These are phyloP conservation scores for Bacterosira constricta DNA, from an alignment of 108 stramenopile species.

Conservation along the genomic window DNA sequence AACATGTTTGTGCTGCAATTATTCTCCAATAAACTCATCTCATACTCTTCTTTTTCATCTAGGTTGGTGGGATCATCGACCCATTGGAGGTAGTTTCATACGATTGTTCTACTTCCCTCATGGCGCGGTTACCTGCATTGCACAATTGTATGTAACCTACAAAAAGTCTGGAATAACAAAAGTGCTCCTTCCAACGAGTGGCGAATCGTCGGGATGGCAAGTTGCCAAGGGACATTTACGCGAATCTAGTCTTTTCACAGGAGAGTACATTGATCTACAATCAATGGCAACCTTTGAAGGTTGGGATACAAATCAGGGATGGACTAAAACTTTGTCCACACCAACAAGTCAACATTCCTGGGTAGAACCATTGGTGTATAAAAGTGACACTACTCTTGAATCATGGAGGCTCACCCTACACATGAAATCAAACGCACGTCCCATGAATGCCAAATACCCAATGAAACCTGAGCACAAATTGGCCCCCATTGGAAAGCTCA, in stretches of 20 bases:
- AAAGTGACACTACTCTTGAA: conserved; percentile 47
- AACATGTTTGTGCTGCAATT: no score
- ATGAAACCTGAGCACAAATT: conserved; percentile 24
- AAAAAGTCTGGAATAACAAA: conserved; percentile 30
- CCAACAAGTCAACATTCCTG: conserved; percentile 13
- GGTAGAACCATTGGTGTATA: conserved; percentile 26
- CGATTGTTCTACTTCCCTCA: conserved; percentile 37
- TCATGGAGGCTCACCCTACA: conserved; percentile 40
- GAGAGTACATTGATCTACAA: conserved; percentile 50
- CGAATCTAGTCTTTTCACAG: conserved; percentile 47
- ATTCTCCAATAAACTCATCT: no score
- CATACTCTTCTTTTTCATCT: not conserved
- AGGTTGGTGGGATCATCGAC: conserved; percentile 63
- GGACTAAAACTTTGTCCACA: conserved; percentile 5
- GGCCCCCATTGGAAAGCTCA: conserved; percentile 41
- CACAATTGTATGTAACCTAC: conserved; percentile 41
- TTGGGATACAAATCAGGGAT: conserved; percentile 41
- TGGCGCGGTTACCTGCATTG: conserved; percentile 44
- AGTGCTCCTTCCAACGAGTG: conserved; percentile 41
- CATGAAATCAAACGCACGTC: conserved; percentile 24
- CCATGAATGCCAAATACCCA: not conserved
- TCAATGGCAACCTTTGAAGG: conserved; percentile 33
- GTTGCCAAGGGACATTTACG: conserved; percentile 47
- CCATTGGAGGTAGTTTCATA: conserved; percentile 40
- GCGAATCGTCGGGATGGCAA: conserved; percentile 36